These are phyloP conservation scores for Trichoderma semiorbis DNA, from an alignment of 2,329 filamentous ascomycete species.

Conservation along the genomic window DNA sequence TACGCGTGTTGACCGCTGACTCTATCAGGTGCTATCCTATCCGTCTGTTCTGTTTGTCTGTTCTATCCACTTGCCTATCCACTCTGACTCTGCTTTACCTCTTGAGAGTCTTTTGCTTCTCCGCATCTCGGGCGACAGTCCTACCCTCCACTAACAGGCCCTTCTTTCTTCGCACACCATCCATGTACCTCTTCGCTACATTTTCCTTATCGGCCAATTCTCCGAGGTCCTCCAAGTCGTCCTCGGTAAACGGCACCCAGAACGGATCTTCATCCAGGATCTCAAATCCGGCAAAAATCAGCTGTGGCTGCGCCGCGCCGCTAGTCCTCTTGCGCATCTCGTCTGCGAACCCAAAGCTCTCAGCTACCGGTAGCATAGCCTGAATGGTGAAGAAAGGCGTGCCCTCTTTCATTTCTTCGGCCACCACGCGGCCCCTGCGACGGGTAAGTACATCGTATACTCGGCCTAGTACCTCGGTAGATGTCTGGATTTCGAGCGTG, in stretches of 20 bases:
- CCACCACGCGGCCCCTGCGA: constrained; percentile 81
- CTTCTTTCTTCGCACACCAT: constrained; percentile 81
- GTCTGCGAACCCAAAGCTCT: constrained; percentile 93
- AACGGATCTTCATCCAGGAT: constrained; percentile 93
- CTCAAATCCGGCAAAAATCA: constrained; percentile 91
- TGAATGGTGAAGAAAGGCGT: constrained; percentile 95
- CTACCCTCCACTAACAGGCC: constrained; percentile 79
- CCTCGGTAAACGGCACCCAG: constrained; percentile 95
- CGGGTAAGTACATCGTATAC: constrained; percentile 98
- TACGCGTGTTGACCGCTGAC: not conserved
- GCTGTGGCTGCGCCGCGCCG: constrained; percentile 85
- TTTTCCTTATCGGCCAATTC: constrained; percentile 93
- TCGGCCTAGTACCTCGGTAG: constrained; percentile 88
- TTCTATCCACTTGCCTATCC: not conserved
- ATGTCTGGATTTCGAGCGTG: constrained; percentile 94
- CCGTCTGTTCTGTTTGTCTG: not conserved
- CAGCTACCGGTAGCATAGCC: constrained; percentile 82
- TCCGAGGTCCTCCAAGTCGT: constrained; percentile 92
- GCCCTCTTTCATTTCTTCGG: constrained; percentile 89
- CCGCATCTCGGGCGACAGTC: constrained; percentile 76
- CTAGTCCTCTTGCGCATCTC: constrained; percentile 94
- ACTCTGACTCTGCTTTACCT: constrained; percentile 35
- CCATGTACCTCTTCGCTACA: constrained; percentile 94
- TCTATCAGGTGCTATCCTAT: not conserved
- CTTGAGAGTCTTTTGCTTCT: constrained; percentile 80